Evolutionary conservation across 176 grass and related monocot species (phyloP).

Genomic region (Rhynchospora breviuscula): DNA sequence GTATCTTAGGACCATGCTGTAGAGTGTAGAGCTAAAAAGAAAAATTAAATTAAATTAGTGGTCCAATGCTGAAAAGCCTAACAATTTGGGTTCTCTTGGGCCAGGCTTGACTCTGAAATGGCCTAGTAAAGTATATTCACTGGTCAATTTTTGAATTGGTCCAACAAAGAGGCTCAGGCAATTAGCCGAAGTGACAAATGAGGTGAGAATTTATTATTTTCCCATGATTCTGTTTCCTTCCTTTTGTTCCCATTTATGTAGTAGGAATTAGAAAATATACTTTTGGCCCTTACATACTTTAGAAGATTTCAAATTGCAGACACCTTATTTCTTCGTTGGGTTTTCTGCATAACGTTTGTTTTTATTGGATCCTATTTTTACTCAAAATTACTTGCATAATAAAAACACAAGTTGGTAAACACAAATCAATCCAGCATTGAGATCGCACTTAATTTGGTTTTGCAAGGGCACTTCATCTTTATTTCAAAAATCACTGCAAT

Average conservation of each 20-base stretch:
- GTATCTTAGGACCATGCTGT: neutral
- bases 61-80: neutral
- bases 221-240: no score
- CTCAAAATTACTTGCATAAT: neutral
- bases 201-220: no score
- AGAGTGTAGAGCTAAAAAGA: neutral
- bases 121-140: neutral
- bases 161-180: neutral
- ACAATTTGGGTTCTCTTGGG: neutral
- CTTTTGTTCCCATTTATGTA: no score
- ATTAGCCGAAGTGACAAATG: no score
- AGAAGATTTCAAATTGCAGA: neutral
- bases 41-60: neutral
- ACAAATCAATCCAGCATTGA: neutral
- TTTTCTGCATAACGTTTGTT: neutral
- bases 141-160: neutral
- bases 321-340: neutral
- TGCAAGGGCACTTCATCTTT: neutral
- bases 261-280: no score
- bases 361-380: neutral
- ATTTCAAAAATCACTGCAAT: neutral
- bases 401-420: neutral
- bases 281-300: neutral
- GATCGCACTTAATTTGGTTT: neutral
- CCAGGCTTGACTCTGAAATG: neutral